These are phyloP conservation scores for Dillenia suffruticosa DNA, from an alignment of 164 flowering plant species.

Conservation along the genomic window DNA sequence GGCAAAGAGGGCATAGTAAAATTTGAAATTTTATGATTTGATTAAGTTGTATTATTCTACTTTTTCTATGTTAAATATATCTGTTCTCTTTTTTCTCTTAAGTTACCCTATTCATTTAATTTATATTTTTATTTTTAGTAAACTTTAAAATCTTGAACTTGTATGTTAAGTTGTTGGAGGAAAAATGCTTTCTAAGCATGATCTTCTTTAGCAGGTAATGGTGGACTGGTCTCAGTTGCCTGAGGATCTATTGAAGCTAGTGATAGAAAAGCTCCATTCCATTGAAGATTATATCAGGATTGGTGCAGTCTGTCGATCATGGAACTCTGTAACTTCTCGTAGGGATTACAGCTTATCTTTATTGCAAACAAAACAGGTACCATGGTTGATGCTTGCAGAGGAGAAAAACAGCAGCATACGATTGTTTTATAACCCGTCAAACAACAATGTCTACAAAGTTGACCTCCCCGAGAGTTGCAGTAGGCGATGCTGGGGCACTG, in stretches of 20 bases:
- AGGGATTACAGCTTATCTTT: neutral
- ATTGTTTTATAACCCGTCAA: conserved; percentile 1
- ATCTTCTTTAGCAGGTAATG: neutral
- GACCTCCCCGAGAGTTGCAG: conserved; percentile 1
- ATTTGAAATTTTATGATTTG: too few species aligned
- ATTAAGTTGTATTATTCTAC: too few species aligned
- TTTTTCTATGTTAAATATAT: too few species aligned
- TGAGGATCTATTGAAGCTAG: conserved; percentile 1
- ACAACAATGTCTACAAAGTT: neutral
- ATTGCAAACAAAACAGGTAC: neutral
- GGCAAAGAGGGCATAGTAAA: too few species aligned
- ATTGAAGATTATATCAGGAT: conserved; percentile 4
- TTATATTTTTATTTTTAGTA: too few species aligned
- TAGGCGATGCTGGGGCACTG: conserved; percentile 14
- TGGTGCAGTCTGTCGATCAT: conserved; percentile 9
- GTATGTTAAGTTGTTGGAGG: too few species aligned
- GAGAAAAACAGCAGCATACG: neutral
- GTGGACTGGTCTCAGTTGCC: conserved; percentile 2
- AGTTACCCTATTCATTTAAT: too few species aligned
- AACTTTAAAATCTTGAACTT: too few species aligned
- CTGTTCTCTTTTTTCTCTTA: too few species aligned
- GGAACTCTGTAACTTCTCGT: neutral
- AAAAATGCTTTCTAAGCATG: too few species aligned
- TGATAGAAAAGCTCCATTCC: conserved; percentile 1
- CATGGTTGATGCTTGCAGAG: conserved; percentile 12